Base-by-base conservation (phyloP, 2,329 filamentous ascomycete species). In the Fusarium tupiense region DNA sequence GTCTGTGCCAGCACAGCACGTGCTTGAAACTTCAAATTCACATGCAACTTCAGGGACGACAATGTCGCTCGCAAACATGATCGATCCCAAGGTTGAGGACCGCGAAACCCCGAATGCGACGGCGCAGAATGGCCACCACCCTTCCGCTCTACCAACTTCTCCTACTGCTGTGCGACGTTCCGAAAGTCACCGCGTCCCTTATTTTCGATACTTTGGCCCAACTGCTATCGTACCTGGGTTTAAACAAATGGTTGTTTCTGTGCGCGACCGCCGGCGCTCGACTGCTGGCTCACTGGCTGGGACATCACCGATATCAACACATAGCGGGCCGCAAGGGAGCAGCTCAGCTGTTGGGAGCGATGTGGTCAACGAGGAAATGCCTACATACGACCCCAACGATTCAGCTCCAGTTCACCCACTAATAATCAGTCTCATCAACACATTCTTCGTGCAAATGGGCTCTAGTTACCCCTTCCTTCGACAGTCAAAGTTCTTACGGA, bases 211-310 rank as follows among this genome's bases (percentile, higher is more conserved):
- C 82, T 96, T 97, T 80, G 95, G 94, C 1, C 94, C 94, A 1
- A 97, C 95, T 2, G 95, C 94, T 71, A 97, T 97, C 78, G 94
- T 96, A 60, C 94, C 94, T 3, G 94, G 94, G 29, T 97, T 95
- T 84, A 97, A 97, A 82, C 94, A 97, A 81, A 97, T 97, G 94
- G 93, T 97, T 33, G 91, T 93, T 67, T 91, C 92, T 61, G 90
- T 95, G 37, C 88, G 91, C 67, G 91, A 92, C 68, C 86, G 90
- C 67, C 88, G 91, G 31, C 87, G 88, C 31, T 91, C 91, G 60
- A 88, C 86, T 14, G 86, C 84, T 12, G 87, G 86, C 58, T 91
- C 90, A 24, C 88, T 89, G 53, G 89, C 90, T 1, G 85, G 83
- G 14, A 84, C 86, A 0, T 90, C 88, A 0, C 87, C 88, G 0